Conservation (phyloP, 148 eudicot species). For the Nepenthes gracilis region DNA sequence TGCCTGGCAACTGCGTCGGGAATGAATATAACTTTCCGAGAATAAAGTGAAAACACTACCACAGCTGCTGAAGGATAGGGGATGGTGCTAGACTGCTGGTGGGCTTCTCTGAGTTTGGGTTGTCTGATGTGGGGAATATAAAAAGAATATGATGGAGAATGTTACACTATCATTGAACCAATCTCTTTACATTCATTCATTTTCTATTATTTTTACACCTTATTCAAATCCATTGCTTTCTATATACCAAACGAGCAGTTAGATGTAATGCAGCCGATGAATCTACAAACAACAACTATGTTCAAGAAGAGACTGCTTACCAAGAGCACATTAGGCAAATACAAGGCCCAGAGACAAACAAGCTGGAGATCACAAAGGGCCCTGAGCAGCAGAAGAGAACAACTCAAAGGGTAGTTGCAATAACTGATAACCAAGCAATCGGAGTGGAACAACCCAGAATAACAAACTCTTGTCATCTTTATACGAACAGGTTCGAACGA, state of each 20-base stretch:
- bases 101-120: too few relatives aligned
- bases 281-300: background rate
- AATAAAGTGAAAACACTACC: too few relatives aligned
- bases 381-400: conserved; percentile 26
- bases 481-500: conserved; percentile 21
- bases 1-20: too few relatives aligned
- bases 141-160: too few relatives aligned
- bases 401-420: conserved; percentile 13
- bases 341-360: conserved; percentile 57
- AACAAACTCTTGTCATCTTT: conserved; percentile 1
- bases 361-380: conserved; percentile 58
- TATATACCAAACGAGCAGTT: background rate
- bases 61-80: too few relatives aligned
- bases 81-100: too few relatives aligned
- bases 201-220: too few relatives aligned
- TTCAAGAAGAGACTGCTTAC: conserved; percentile 18
- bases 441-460: conserved; percentile 8
- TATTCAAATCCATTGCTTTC: too few relatives aligned
- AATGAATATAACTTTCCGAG: too few relatives aligned
- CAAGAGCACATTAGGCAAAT: conserved; percentile 35
- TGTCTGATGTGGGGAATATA: too few relatives aligned
- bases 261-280: background rate
- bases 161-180: too few relatives aligned
- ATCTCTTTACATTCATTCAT: too few relatives aligned
- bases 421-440: conserved; percentile 17